Base-by-base conservation (phyloP, 129 eudicot species). In the Logfia minima region DNA sequence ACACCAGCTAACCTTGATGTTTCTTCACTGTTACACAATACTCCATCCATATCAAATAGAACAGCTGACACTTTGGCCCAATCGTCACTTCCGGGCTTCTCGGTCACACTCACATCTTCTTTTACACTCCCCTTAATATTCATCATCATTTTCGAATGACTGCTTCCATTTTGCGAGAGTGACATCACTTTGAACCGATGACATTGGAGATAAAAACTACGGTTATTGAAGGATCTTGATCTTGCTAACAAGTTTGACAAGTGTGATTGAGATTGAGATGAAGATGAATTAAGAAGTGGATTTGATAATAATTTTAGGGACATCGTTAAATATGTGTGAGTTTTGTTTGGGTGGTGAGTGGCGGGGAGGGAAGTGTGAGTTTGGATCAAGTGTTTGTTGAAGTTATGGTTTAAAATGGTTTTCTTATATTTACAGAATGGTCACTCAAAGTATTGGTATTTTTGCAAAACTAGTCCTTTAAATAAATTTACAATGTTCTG, bases 1-100 rank as follows among this genome's bases (percentile, higher is more conserved):
- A 95, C 99, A 4, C 83, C 99, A 34, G 99, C 96, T 71, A 78
- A 66, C 59, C 99, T 77, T 4, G 99, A 95, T 1, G 86, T 69
- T 82, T 86, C 95, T 76, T 95, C 99, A 77, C 99, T 95, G 82
- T 95, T 88, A 74, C 99, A 95, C 45, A 95, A 87, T 75, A 95
- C 99, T 70, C 99, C 99, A 74, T 95, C 99, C 99, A 95, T 95
- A 58, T 95, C 99, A 31, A 95, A 95, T 81, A 95, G 67, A 86
- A 95, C 99, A 51, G 99, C 99, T 16, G 96, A 88, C 18, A 95
- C 97, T 75, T 92, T 92, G 11, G 92, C 95, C 99, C 97, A 95
- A 61, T 83, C 85, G 17, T 7, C 10, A 3, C 43, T 68, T 7
- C 37, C 81, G 1, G 66, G 70, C 23, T 72, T 88, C n/a, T 51